phyloP scores from a whole-genome alignment of 257 asterid species.

The Nicotiana paniculata region DNA sequence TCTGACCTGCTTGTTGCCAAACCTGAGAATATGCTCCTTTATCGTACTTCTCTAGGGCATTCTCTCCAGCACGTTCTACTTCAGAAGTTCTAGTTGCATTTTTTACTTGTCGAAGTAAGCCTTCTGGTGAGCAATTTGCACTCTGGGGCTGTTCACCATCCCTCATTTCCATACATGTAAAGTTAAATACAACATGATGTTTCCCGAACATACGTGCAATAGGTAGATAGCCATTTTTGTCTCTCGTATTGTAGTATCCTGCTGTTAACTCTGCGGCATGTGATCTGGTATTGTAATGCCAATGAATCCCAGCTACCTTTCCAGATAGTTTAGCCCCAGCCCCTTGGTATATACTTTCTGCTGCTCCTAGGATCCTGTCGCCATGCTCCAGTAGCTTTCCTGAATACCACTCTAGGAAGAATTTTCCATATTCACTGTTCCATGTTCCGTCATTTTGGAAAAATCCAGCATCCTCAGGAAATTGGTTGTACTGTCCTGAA shows the following conservation, averaged over 20 bases:
- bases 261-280: slow-evolving; percentile 88
- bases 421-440: slow-evolving; percentile 74
- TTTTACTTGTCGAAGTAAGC: slow-evolving; percentile 81
- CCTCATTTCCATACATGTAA: slow-evolving; percentile 94
- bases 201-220: slow-evolving; percentile 73
- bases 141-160: slow-evolving; percentile 68
- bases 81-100: slow-evolving; percentile 58
- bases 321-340: slow-evolving; percentile 76
- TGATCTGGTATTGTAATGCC: slow-evolving; percentile 89
- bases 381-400: slow-evolving; percentile 72
- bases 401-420: slow-evolving; percentile 82
- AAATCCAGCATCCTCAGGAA: slow-evolving; percentile 85
- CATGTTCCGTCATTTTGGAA: slow-evolving; percentile 72
- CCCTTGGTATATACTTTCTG: slow-evolving; percentile 56
- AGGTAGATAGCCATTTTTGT: slow-evolving; percentile 70
- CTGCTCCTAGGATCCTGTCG: slow-evolving; percentile 62
- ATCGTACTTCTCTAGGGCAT: slow-evolving; percentile 86
- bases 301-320: slow-evolving; percentile 88
- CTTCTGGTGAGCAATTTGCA: slow-evolving; percentile 86
- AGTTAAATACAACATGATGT: slow-evolving; percentile 59
- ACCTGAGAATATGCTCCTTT: slow-evolving; percentile 63
- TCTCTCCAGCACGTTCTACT: slow-evolving; percentile 79
- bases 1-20: slow-evolving; percentile 63
- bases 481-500: slow-evolving; percentile 68
- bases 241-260: slow-evolving; percentile 83